phyloP scores from a whole-genome alignment of 2,329 filamentous ascomycete genomes.

The Colletotrichum neosansevieriae region DNA sequence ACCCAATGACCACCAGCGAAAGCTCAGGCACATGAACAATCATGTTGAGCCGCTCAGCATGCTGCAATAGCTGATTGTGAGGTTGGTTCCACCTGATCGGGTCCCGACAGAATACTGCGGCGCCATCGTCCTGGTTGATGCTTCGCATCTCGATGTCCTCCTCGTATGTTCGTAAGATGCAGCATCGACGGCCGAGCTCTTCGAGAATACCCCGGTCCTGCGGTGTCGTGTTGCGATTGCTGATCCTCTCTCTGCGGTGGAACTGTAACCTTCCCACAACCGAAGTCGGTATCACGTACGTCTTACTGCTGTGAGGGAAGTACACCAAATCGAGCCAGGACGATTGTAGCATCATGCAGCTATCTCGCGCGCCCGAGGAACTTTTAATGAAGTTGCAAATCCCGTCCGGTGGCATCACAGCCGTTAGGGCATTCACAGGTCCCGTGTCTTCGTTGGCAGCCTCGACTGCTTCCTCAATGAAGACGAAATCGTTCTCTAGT shows the following conservation, averaged over 20 bases:
- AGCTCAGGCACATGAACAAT: constrained; percentile 75
- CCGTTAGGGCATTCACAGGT: background rate
- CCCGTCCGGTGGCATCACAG: constrained; percentile 19
- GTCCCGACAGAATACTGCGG: constrained; percentile 49
- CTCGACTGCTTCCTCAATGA: constrained; percentile 18
- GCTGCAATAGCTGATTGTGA: constrained; percentile 34
- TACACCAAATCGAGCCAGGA: constrained; percentile 50
- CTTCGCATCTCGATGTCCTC: constrained; percentile 61
- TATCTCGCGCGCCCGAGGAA: background rate
- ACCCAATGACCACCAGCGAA: constrained; percentile 75
- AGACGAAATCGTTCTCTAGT: constrained; percentile 15
- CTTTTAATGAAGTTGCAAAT: constrained; percentile 5
- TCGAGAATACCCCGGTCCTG: constrained; percentile 25
- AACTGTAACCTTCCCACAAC: constrained; percentile 19
- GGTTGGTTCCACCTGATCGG: constrained; percentile 44
- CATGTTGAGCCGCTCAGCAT: constrained; percentile 64
- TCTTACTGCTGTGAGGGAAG: constrained; percentile 49
- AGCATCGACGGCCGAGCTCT: constrained; percentile 43
- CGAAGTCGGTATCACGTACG: constrained; percentile 26
- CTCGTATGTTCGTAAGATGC: constrained; percentile 62
- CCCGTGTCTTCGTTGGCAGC: background rate
- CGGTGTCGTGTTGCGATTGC: constrained; percentile 21
- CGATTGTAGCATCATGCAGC: background rate
- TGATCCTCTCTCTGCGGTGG: constrained; percentile 16
- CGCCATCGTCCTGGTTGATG: constrained; percentile 36